Conservation (phyloP, 2,329 filamentous ascomycete species). For the Chaetomiaceae sp. region DNA sequence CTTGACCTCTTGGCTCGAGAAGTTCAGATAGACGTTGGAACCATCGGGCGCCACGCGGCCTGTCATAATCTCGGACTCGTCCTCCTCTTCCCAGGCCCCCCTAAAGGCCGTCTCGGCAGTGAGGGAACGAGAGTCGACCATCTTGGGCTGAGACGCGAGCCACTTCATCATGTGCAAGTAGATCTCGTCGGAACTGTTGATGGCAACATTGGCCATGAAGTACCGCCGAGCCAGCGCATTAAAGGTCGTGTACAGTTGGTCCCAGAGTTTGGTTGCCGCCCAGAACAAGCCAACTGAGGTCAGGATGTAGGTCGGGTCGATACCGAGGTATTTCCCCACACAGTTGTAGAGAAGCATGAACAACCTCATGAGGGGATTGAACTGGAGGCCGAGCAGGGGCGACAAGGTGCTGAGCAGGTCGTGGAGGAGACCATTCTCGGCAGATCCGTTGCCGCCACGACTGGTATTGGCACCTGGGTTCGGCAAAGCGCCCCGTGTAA, state of each 20-base stretch:
- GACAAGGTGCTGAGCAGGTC: constrained; percentile 43
- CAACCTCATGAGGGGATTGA: constrained; percentile 38
- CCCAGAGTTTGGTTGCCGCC: constrained; percentile 39
- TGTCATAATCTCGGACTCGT: constrained; percentile 39
- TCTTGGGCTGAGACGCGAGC: constrained; percentile 49
- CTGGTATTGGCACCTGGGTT: constrained; percentile 24
- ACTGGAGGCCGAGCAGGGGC: constrained; percentile 39
- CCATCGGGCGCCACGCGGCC: constrained; percentile 36
- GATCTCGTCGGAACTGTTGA: constrained; percentile 54
- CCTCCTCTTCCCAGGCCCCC: constrained; percentile 55
- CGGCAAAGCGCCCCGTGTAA: constrained; percentile 25
- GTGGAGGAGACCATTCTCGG: constrained; percentile 16
- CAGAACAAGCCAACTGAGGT: constrained; percentile 45
- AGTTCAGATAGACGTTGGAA: constrained; percentile 51
- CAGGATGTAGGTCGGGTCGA: constrained; percentile 47
- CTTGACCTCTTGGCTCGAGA: constrained; percentile 54
- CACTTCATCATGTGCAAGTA: constrained; percentile 57
- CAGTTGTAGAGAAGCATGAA: constrained; percentile 45
- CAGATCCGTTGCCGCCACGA: constrained; percentile 16
- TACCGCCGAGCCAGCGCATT: constrained; percentile 38
- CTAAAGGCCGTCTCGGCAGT: constrained; percentile 53
- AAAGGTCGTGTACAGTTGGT: constrained; percentile 34
- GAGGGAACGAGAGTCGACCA: constrained; percentile 48
- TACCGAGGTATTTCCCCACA: constrained; percentile 41
- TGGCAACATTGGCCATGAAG: constrained; percentile 49